phyloP scores from a whole-genome alignment of 208 protist genomes.

The Leishmania turanica region DNA sequence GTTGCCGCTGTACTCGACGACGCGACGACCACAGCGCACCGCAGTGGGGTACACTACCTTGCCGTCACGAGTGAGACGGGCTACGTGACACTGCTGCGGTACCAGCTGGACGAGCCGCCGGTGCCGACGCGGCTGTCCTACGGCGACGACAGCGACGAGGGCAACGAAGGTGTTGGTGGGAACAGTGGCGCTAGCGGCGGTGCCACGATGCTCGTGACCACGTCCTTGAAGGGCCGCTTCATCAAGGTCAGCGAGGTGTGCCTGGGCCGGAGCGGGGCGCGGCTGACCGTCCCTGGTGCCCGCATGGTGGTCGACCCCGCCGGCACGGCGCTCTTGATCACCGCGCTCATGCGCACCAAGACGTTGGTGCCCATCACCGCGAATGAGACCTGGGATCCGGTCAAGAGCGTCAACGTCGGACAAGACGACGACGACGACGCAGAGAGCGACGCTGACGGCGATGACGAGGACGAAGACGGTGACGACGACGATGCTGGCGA shows the following conservation, averaged over 20 bases:
- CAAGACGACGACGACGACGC: constrained; percentile 29
- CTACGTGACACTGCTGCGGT: constrained; percentile 95
- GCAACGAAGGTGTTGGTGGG: not conserved
- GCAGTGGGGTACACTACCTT: constrained; percentile 88
- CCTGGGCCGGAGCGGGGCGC: constrained; percentile 96
- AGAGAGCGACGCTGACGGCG: constrained; percentile 23
- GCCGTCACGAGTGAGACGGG: constrained; percentile 96
- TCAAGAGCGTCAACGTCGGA: constrained; percentile 11
- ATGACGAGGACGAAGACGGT: constrained; percentile 22
- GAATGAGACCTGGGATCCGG: constrained; percentile 24
- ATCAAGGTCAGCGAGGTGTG: constrained; percentile 96
- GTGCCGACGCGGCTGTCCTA: constrained; percentile 42
- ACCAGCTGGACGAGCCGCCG: constrained; percentile 76
- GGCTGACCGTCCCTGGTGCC: constrained; percentile 95
- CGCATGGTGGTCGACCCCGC: constrained; percentile 95
- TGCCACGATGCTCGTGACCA: constrained; percentile 39
- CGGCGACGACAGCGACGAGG: constrained; percentile 15
- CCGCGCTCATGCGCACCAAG: constrained; percentile 77
- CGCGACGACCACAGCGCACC: constrained; percentile 17
- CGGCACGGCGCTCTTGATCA: constrained; percentile 96
- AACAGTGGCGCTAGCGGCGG: constrained; percentile 5
- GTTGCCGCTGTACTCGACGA: constrained; percentile 15
- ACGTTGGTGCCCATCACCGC: constrained; percentile 61
- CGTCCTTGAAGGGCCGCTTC: constrained; percentile 80
- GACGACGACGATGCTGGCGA: constrained; percentile 22